Conservation (phyloP, 495 filamentous ascomycete genomes). For the Lophium mytilinum region DNA sequence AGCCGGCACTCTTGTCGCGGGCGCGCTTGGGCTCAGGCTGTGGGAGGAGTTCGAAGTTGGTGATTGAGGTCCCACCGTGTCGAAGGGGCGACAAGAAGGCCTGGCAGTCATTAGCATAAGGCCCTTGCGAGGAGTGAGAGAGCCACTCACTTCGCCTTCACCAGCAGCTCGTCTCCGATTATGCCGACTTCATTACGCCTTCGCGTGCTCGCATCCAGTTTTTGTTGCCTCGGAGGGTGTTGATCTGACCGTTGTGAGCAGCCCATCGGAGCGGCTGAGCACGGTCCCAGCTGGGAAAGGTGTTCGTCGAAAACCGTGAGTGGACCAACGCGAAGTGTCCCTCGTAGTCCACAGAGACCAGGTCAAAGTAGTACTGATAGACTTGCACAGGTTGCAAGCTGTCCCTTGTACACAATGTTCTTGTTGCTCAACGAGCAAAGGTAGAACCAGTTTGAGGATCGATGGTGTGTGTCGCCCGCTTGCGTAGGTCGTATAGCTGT, state of each 20-base stretch:
- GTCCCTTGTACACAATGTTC: constrained; percentile 99
- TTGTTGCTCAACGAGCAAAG: constrained; percentile 95
- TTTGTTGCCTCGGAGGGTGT: constrained; percentile 97
- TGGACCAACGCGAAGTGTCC: constrained; percentile 97
- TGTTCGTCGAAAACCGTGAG: constrained; percentile 98
- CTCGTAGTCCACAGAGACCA: constrained; percentile 96
- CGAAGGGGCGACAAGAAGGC: constrained; percentile 53
- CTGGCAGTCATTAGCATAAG: constrained; percentile 28
- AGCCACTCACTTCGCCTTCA: no score
- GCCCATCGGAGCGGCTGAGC: constrained; percentile 96
- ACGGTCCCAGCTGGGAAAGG: constrained; percentile 98
- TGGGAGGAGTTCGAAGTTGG: constrained; percentile 95
- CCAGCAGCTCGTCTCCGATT: constrained; percentile 89
- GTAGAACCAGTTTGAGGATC: constrained; percentile 99
- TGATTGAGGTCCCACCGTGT: constrained; percentile 91
- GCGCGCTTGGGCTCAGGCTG: constrained; percentile 92
- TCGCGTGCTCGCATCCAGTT: constrained; percentile 99
- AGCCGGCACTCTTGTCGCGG: no score
- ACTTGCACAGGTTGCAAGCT: constrained; percentile 93
- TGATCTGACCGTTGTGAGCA: constrained; percentile 99
- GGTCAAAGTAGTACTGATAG: constrained; percentile 98
- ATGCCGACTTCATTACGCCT: constrained; percentile 86
- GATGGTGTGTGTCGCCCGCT: constrained; percentile 88
- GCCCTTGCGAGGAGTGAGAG: no score
- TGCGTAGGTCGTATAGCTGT: constrained; percentile 89